Conservation (phyloP, 2,329 filamentous ascomycete species). For the Coniochaeta prunicola region DNA sequence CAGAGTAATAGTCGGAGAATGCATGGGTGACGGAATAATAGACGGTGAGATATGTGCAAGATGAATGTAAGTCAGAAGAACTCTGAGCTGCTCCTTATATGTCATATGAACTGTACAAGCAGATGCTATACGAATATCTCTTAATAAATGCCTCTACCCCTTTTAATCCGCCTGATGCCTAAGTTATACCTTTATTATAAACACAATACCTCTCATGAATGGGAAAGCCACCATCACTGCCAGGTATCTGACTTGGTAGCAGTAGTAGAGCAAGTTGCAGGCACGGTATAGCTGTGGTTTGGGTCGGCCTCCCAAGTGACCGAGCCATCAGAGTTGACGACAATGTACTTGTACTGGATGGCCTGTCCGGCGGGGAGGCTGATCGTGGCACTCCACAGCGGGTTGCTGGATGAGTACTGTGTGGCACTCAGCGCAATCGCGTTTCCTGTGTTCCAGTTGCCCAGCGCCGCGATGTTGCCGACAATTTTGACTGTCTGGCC, state of each 20-base stretch:
- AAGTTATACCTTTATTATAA: too few relatives aligned
- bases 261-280: constrained; percentile 20
- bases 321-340: constrained; percentile 43
- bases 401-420: constrained; percentile 51
- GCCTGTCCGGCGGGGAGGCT: constrained; percentile 45
- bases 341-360: constrained; percentile 64
- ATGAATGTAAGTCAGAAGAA: not conserved
- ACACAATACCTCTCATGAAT: not conserved
- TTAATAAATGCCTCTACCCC: not conserved
- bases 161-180: not conserved
- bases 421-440: constrained; percentile 51
- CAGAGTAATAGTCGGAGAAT: too few relatives aligned
- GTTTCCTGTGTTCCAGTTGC: constrained; percentile 49
- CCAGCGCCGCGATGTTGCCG: constrained; percentile 52
- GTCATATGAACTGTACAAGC: not conserved
- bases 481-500: constrained; percentile 61
- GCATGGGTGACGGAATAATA: not conserved
- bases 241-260: constrained; percentile 23
- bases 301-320: constrained; percentile 60
- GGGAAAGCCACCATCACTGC: constrained; percentile 16
- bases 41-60: not conserved
- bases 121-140: not conserved
- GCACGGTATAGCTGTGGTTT: constrained; percentile 34
- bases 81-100: not conserved
- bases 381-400: constrained; percentile 53